Conservation (phyloP, 2,329 filamentous ascomycete genomes). For the Mollisiaceae sp. region DNA sequence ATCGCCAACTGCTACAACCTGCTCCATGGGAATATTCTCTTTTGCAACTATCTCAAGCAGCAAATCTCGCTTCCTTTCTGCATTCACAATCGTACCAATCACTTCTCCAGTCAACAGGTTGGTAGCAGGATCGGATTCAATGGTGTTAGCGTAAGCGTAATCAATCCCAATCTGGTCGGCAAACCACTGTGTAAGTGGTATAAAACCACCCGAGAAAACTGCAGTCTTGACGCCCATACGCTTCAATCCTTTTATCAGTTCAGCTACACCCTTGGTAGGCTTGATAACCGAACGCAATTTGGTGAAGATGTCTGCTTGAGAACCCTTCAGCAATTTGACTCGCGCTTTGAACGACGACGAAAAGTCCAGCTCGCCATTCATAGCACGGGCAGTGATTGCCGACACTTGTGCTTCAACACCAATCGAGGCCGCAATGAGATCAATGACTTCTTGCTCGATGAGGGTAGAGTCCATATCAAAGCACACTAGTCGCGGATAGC, state of each 20-base stretch:
- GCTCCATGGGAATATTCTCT: constrained; percentile 67
- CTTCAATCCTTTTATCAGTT: constrained; percentile 76
- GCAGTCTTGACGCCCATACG: constrained; percentile 84
- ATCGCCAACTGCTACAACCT: constrained; percentile 78
- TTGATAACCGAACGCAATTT: constrained; percentile 76
- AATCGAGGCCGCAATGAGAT: constrained; percentile 86
- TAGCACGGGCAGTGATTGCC: constrained; percentile 88
- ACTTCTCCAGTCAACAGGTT: constrained; percentile 73
- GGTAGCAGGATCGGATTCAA: constrained; percentile 63
- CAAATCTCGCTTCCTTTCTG: constrained; percentile 74
- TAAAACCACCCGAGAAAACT: constrained; percentile 90
- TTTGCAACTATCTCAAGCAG: constrained; percentile 72
- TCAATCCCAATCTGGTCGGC: constrained; percentile 82
- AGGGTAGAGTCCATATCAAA: constrained; percentile 99
- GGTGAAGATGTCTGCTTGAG: constrained; percentile 79
- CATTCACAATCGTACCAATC: constrained; percentile 74
- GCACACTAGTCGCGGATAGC: constrained; percentile 84
- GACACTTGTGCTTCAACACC: constrained; percentile 84
- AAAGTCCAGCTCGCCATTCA: constrained; percentile 96
- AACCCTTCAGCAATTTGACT: constrained; percentile 79
- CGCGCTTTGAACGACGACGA: constrained; percentile 81
- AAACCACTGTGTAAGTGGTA: constrained; percentile 86
- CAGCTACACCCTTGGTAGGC: constrained; percentile 79
- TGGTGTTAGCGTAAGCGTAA: constrained; percentile 87
- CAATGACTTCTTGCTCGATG: constrained; percentile 97